A percentile compares a stretch with the other conserved stretches of the same genome.
phyloP scores from a whole-genome alignment of 2,329 filamentous ascomycete species.

The Myotisia sp. region DNA sequence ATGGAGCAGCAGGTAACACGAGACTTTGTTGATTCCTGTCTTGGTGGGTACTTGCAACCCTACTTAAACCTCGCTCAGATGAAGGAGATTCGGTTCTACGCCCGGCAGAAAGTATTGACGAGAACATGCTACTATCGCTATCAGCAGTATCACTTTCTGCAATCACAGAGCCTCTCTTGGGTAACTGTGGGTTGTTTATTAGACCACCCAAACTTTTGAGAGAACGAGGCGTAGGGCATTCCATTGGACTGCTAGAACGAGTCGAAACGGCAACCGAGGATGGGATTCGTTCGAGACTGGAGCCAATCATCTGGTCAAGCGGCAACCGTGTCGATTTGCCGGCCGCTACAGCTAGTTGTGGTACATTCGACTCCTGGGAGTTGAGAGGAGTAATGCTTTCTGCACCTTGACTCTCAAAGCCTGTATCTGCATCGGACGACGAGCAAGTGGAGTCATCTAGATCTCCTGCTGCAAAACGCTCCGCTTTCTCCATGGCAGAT shows the following conservation, averaged over 20 bases:
- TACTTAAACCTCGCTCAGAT: constrained; percentile 66
- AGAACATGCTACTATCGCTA: constrained; percentile 78
- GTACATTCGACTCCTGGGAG: constrained; percentile 33
- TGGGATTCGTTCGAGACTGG: constrained; percentile 36
- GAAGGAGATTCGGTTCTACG: constrained; percentile 76
- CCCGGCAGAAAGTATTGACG: constrained; percentile 58
- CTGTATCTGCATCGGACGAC: constrained; percentile 5
- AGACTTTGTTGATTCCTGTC: constrained; percentile 79
- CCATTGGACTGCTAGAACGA: constrained; percentile 75
- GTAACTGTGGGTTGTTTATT: constrained; percentile 42
- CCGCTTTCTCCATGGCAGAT: constrained; percentile 77
- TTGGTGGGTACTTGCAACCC: constrained; percentile 59
- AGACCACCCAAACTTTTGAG: constrained; percentile 49
- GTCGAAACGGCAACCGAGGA: constrained; percentile 58
- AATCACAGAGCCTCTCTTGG: constrained; percentile 62
- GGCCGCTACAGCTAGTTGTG: background rate
- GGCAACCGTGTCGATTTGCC: constrained; percentile 1
- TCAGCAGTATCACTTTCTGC: constrained; percentile 76
- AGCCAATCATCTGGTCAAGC: constrained; percentile 34
- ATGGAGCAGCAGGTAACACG: constrained; percentile 59
- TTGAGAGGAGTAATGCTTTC: constrained; percentile 27
- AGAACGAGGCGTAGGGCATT: constrained; percentile 81
- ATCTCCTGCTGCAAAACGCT: constrained; percentile 70
- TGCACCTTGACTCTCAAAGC: background rate
- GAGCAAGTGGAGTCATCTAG: constrained; percentile 55